Conservation (phyloP, 306 rosid genomes). For the Albizia julibrissin region DNA sequence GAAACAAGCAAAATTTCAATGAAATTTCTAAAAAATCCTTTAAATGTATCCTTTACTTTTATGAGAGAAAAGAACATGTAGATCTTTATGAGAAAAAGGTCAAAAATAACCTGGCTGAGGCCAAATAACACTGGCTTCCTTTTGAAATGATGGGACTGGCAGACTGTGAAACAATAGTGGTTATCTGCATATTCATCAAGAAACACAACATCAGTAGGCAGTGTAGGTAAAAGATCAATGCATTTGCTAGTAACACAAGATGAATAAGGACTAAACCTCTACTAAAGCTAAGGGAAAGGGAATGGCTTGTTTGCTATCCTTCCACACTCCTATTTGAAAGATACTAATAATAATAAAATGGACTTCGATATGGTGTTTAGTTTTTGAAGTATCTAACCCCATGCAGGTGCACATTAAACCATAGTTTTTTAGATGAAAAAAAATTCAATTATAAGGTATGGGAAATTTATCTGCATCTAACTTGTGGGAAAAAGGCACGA, state of each 20-base stretch:
- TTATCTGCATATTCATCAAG: conserved; percentile 56
- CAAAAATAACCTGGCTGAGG: conserved; percentile 66
- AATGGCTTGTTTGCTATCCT: conserved; percentile 9
- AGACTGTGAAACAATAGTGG: conserved; percentile 62
- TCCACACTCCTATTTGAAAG: neutral
- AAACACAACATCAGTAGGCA: conserved; percentile 32
- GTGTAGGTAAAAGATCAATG: conserved; percentile 4
- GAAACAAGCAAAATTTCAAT: conserved; percentile 36
- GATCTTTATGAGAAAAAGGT: conserved; percentile 22
- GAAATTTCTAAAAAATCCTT: conserved; percentile 29
- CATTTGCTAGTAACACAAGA: conserved; percentile 2
- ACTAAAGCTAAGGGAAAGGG: neutral
- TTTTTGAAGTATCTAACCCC: conserved; percentile 27
- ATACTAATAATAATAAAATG: neutral
- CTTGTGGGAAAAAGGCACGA: neutral
- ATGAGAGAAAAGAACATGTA: conserved; percentile 20
- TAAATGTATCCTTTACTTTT: neutral
- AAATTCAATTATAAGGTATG: neutral
- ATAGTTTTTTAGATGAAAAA: conserved; percentile 16
- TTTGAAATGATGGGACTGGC: conserved; percentile 66
- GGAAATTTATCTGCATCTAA: conserved; percentile 15
- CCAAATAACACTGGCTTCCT: conserved; percentile 91
- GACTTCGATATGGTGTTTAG: conserved; percentile 1
- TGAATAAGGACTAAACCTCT: conserved; percentile 1
- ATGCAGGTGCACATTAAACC: conserved; percentile 18